Conservation (phyloP, 2,329 filamentous ascomycete genomes). For the Dothistroma pini region DNA sequence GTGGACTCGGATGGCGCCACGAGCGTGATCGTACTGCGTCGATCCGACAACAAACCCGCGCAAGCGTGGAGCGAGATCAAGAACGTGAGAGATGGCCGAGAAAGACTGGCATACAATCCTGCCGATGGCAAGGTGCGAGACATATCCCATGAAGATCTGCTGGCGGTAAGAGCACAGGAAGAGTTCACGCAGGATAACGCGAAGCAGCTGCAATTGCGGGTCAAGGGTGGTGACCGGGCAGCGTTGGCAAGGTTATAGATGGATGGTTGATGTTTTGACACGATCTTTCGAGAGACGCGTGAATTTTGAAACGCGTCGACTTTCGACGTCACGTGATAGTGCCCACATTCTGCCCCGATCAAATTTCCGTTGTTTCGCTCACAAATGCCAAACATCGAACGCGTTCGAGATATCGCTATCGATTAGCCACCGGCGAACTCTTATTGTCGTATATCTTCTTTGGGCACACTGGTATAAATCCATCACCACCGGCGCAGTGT, state of each 20-base stretch:
- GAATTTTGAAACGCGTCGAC: not conserved
- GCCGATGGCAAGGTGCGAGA: slow-evolving; percentile 19
- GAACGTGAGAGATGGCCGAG: slow-evolving; percentile 27
- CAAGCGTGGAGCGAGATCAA: slow-evolving; percentile 21
- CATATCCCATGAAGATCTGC: slow-evolving; percentile 25
- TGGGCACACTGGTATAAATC: too few species aligned
- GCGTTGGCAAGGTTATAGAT: slow-evolving; percentile 28
- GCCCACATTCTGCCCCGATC: not conserved
- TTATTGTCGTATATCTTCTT: too few species aligned
- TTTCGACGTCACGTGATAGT: not conserved
- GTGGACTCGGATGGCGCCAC: slow-evolving; percentile 10
- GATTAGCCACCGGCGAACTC: too few species aligned
- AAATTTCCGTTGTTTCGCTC: too few species aligned
- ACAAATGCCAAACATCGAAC: too few species aligned
- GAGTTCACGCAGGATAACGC: slow-evolving; percentile 14
- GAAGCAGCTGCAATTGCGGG: slow-evolving; percentile 14
- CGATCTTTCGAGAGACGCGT: not conserved
- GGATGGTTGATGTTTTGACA: not conserved
- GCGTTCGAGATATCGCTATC: too few species aligned
- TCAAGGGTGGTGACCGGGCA: slow-evolving; percentile 28
- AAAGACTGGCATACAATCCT: slow-evolving; percentile 30
- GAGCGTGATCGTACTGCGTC: slow-evolving; percentile 19
- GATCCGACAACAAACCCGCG: slow-evolving; percentile 24
- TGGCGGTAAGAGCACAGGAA: slow-evolving; percentile 22
- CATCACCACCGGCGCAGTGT: too few species aligned